phyloP scores from a whole-genome alignment of 495 filamentous ascomycete species.

The Usnea hakonensis region DNA sequence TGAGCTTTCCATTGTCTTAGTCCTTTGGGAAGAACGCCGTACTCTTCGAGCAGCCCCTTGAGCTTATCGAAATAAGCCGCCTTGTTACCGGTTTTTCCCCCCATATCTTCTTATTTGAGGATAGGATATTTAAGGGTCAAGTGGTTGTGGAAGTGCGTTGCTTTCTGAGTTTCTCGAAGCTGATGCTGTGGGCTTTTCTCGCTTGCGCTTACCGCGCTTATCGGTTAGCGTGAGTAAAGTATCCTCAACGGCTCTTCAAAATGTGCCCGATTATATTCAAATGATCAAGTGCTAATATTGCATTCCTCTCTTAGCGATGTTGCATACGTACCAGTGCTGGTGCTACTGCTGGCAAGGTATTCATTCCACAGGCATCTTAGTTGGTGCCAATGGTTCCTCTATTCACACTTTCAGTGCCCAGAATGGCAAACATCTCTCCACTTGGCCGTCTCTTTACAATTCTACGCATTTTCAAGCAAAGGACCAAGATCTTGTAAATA shows the following conservation, averaged over 20 bases:
- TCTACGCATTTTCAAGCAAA: slow-evolving; percentile 6
- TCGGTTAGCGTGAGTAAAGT: not conserved
- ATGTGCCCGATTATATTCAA: not conserved
- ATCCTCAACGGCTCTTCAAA: not conserved
- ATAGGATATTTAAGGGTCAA: slow-evolving; percentile 94
- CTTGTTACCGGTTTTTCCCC: slow-evolving; percentile 93
- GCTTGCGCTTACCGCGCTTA: not conserved
- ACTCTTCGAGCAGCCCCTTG: slow-evolving; percentile 83
- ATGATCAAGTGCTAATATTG: not conserved
- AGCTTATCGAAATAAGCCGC: slow-evolving; percentile 99
- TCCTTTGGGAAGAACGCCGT: slow-evolving; percentile 32
- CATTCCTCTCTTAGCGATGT: slow-evolving; percentile 32
- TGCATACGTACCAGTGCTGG: slow-evolving; percentile 48
- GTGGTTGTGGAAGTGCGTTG: slow-evolving; percentile 13
- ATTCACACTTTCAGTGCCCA: slow-evolving; percentile 44
- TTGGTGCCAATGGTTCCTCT: slow-evolving; percentile 49
- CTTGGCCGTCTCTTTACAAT: slow-evolving; percentile 42
- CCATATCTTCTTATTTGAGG: slow-evolving; percentile 99
- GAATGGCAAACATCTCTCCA: slow-evolving; percentile 37
- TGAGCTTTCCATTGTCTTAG: not conserved
- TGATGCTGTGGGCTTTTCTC: not conserved
- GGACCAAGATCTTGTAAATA: not conserved
- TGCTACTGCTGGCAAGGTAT: slow-evolving; percentile 35
- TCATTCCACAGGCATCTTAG: slow-evolving; percentile 35
- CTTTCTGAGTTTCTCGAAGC: not conserved